Conservation (phyloP, 257 asterid species). For the Petunia secreta region DNA sequence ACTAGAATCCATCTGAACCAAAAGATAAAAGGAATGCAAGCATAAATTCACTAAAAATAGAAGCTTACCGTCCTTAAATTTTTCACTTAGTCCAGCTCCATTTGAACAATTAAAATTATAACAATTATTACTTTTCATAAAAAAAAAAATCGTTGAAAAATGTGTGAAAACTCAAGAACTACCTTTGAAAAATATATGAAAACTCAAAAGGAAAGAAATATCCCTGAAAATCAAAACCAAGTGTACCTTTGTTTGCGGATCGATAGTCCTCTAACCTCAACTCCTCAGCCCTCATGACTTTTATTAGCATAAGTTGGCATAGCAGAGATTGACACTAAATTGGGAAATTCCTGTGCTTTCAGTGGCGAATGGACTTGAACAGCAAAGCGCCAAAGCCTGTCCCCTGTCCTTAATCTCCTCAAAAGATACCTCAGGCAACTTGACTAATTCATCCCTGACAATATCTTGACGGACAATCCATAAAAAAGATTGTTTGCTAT, state of each 20-base stretch:
- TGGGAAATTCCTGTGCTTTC: too few relatives aligned
- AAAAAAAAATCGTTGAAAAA: slow-evolving; percentile 6
- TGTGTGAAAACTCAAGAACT: background rate
- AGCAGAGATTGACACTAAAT: too few relatives aligned
- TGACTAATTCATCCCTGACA: slow-evolving; percentile 39
- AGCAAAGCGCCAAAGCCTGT: too few relatives aligned
- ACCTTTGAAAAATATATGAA: too few relatives aligned
- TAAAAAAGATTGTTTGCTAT: slow-evolving; percentile 47
- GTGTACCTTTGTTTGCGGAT: too few relatives aligned
- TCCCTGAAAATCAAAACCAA: too few relatives aligned
- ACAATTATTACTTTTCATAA: background rate
- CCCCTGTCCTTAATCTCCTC: slow-evolving; percentile 55
- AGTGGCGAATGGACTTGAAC: too few relatives aligned
- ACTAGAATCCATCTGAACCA: background rate
- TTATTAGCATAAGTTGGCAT: background rate
- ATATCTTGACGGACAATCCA: slow-evolving; percentile 61
- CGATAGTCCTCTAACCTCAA: too few relatives aligned
- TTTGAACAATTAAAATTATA: too few relatives aligned
- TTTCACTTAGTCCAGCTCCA: slow-evolving; percentile 17
- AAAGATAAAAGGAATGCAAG: background rate
- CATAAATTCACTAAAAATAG: background rate
- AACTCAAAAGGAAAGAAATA: too few relatives aligned
- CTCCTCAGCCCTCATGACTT: background rate
- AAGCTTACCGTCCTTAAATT: slow-evolving; percentile 32
- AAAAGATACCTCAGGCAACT: slow-evolving; percentile 38